Evolutionary conservation across 306 rosid species (phyloP), one percentile per base, ranked within the genome.

Genomic region (Begonia masoniana): DNA sequence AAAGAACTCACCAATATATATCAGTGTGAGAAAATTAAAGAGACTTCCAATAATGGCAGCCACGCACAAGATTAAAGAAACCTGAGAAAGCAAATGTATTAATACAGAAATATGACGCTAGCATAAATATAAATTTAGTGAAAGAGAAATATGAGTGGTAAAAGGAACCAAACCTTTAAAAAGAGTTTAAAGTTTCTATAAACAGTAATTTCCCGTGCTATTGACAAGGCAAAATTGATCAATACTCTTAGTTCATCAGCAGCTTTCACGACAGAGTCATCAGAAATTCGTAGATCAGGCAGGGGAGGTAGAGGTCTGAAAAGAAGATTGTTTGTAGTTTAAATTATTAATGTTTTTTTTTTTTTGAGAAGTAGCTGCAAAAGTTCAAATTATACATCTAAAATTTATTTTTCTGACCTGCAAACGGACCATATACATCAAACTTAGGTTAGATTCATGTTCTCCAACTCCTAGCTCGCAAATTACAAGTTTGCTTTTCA

Each of bases 221-320:
- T 24, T 5, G 83, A 66, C 65, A 92, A 66, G 16, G 58, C 86
- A 10, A 43, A 71, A 67, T 81, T 92, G 61, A 83, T 64, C 88
- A 84, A 77, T 50, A 67, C 64, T 50, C 73, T 86, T 63, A 92
- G 63, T 58, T 41, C 73, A 51, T 83, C 84, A 17, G 96, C 82
- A 58, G 76, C 76, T 66, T 50, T 74, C 12, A 71, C 46, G 43
- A 83, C 74, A 60, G 75, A 52, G 45, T 71, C 78, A 73, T 92
- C 96, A 2, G 96, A 77, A 60, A 92, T 83, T 77, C 87, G 95
- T 75, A 92, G 62, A 79, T 92, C 93, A 31, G 96, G 99, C 43
- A 92, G 78, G 62, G 96, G 99, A 60, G 99, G 99, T 55, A 86
- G 82, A 16, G 99, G 99, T 74, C 99, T 92, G 73, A n/a, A 50